Base-by-base conservation (phyloP, 805 yeast genomes). In the Clavispora carvajalis region DNA sequence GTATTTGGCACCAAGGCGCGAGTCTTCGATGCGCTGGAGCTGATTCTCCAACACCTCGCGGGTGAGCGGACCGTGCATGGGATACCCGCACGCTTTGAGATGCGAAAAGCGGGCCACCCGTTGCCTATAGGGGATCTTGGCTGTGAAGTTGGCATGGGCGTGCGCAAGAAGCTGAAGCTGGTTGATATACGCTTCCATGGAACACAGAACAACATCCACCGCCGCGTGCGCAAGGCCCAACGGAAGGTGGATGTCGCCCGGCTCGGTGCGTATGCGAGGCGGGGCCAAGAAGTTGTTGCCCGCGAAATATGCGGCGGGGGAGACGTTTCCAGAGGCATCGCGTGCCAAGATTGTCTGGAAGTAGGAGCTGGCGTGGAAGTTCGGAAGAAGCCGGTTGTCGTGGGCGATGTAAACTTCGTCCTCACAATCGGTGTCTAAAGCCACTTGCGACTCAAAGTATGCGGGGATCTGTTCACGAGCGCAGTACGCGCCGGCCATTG, bases 131-230 rank as follows among this genome's bases (percentile, higher is more conserved):
- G 30, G 18, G 17, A 26, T 8, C 6, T 26, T n/a, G 7, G 17
- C 30, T 17, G 15, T 17, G 17, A 17, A 22, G 17, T 35, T 43
- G 18, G 33, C 52, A 51, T 51, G 71, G 23, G 52, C 47, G 40
- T 45, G 60, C 42, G 48, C 57, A 41, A 70, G 39, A 0, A 71
- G 40, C 44, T 71, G 77, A 38, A 66, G 55, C 49, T 69, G 71
- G 49, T 67, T 63, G 26, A 63, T 24, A 38, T 63, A 44, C 13
- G 56, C 49, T 43, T 57, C 63, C 47, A 57, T 50, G 16, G 52
- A 47, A 10, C 46, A 43, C 13, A 58, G 41, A 2, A 59, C 59
- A 12, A 67, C 42, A 9, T 56, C 47, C 11, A 59, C 65, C 38
- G 43, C 54, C 7, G 73, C 75, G 18, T 43, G 18, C 6, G 34